Base-by-base conservation (phyloP, 1,284 basidiomycete species). In the Dichomitus squalens region DNA sequence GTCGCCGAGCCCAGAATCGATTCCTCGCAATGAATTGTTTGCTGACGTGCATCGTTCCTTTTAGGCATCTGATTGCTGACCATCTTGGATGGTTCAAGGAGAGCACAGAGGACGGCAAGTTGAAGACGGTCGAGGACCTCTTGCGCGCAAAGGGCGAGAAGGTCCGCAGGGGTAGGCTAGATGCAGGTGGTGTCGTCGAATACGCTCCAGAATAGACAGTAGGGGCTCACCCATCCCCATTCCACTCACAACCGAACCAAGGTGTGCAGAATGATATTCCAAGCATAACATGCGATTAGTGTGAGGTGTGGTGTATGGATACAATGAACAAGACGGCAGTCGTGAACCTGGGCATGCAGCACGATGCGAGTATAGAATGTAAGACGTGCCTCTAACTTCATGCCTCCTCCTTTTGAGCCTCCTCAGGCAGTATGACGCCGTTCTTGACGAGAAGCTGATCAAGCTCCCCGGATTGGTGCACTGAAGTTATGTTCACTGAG, bases 401-500 rank as follows among this genome's bases (percentile, higher is more conserved):
- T 47, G 44, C 27, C 31, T 47, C 44, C 48, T 55, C 51, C 38
- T 49, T 50, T 36, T 60, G 53, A 18, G 56, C 63, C 31, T 63
- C 66, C 27, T 71, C 63, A 11, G 68, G 65, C 31, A 82, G 82
- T 57, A 93, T 83, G 56, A 96, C 75, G 16, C 85, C 78, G 63
- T 88, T 82, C 70, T 91, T 85, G 68, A 86, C 83, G 18, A 98
- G 79, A 18, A 98, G 79, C 35, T 85, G 81, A 71, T 96, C 95
- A 18, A 99, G 81, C 75, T 98, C 95, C 55, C 96, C 96, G 5
- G 88, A 92, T 77, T 97, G 93, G 74, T 98, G 96, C 96, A 98
- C 93, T 94, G 65, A 33, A 49, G 47, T 33, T 23, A 49, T 21
- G 1, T 11, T 36, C 12, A 38, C 23, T 23, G 52, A 8, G 3